Conservation (phyloP, 2,329 filamentous ascomycete genomes). For the Allantophomopsis lycopodina region DNA sequence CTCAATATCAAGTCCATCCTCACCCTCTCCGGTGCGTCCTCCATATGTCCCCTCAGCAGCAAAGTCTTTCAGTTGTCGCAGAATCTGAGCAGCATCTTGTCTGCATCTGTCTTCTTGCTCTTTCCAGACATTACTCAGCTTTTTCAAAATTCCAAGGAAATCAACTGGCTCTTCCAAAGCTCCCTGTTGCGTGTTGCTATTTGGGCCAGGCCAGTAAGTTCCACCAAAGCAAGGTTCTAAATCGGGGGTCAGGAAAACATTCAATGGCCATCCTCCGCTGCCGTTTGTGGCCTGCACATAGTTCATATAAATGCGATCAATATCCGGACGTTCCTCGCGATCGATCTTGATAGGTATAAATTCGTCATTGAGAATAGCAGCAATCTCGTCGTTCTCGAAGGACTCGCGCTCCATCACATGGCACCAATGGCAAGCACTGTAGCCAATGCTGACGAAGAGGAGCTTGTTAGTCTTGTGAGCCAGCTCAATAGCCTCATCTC, state of each 20-base stretch:
- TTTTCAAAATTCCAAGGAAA: constrained; percentile 72
- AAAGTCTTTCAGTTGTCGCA: constrained; percentile 71
- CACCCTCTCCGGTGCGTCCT: constrained; percentile 22
- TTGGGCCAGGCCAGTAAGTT: constrained; percentile 69
- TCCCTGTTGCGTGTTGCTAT: constrained; percentile 22
- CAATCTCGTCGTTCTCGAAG: constrained; percentile 72
- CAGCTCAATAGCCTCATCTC: constrained; percentile 59
- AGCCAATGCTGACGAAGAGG: constrained; percentile 89
- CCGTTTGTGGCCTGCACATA: constrained; percentile 90
- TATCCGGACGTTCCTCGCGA: constrained; percentile 82
- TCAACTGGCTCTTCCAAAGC: constrained; percentile 46
- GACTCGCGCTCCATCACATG: constrained; percentile 90
- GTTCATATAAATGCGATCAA: constrained; percentile 97
- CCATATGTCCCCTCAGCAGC: constrained; percentile 72
- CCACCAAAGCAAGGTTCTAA: constrained; percentile 91
- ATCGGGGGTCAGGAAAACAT: constrained; percentile 90
- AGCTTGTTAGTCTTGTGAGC: constrained; percentile 75
- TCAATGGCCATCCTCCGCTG: constrained; percentile 85
- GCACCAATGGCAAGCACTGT: constrained; percentile 86
- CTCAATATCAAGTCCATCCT: constrained; percentile 74
- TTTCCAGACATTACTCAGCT: constrained; percentile 62
- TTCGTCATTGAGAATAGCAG: constrained; percentile 66
- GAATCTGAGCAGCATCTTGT: constrained; percentile 71
- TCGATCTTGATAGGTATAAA: constrained; percentile 93
- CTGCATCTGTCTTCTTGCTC: constrained; percentile 75